Evolutionary conservation across 345 rosid genomes (phyloP), one percentile per base, ranked within the genome.

Genomic region (Noccaea caerulescens): DNA sequence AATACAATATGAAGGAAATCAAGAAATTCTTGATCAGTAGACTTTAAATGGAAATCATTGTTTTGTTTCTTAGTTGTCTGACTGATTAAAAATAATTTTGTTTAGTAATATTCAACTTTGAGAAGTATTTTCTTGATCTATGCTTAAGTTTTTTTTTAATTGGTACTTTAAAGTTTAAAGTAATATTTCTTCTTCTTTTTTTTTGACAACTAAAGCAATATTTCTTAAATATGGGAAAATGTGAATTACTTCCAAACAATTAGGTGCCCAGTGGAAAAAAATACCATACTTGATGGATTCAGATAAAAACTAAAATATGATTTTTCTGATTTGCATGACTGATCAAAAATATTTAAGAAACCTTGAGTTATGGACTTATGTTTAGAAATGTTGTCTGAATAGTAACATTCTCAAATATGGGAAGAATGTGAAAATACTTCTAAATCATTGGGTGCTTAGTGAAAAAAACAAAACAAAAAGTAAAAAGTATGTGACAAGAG

Each of bases 401-500:
- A 11, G 56, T 63, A 45, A 39, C n/a, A 56, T 14, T 10, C 37
- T 4, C 4, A 73, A 39, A 42, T 41, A 66, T 49, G 30, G 38
- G 49, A 66, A 43, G 9, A 59, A 66, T 9, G 33, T 1, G 54
- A 30, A 66, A 74, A 42, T 32, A 59, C 9, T n/a, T 43, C 42
- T 42, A 20, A 58, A 72, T 4, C 6, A 54, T 54, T 44, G 56
- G 56, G 55, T 53, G 46, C 1, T 0, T 20, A 5, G 13, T 63
- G 64, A 52, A 45, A 23, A 23, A 23, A n/a, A n/a, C n/a, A n/a
- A n/a, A n/a, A n/a, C n/a, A n/a, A n/a, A n/a, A n/a, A n/a, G n/a
- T 4, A 72, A 54, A 64, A 55, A 56, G 50, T 49, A 43, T 36
- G 66, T 66, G 72, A 65, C 58, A 47, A 51, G 60, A 58, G 72